phyloP scores from a whole-genome alignment of 1,284 basidiomycete species.

The Pulveroboletus sp. region DNA sequence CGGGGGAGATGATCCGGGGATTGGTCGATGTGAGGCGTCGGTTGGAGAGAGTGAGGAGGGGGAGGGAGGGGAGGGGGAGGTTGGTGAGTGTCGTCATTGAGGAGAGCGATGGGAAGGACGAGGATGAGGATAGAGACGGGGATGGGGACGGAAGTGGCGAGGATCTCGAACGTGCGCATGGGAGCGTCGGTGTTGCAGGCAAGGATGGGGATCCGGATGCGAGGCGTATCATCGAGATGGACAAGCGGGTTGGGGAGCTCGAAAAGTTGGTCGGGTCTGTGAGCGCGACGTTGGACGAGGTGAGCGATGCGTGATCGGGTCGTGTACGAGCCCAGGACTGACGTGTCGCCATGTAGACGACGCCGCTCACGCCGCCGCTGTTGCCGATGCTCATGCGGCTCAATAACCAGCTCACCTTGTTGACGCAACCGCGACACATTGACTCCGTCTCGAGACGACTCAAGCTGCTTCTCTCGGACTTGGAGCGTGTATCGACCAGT shows the following conservation, averaged over 20 bases:
- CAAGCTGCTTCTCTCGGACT: slow-evolving; percentile 89
- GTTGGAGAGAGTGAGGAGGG: slow-evolving; percentile 65
- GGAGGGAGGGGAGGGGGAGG: slow-evolving; percentile 62
- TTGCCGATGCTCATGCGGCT: slow-evolving; percentile 81
- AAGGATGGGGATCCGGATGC: slow-evolving; percentile 39
- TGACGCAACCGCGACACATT: slow-evolving; percentile 94
- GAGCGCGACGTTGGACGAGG: slow-evolving; percentile 72
- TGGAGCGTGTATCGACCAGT: slow-evolving; percentile 74
- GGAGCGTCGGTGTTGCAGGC: slow-evolving; percentile 5
- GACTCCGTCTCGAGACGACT: slow-evolving; percentile 95
- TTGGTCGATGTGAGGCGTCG: slow-evolving; percentile 70
- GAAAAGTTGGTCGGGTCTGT: slow-evolving; percentile 81
- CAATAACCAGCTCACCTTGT: slow-evolving; percentile 81
- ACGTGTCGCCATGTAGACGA: slow-evolving; percentile 20
- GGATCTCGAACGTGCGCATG: slow-evolving; percentile 3
- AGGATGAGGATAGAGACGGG: slow-evolving; percentile 14
- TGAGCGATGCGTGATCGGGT: slow-evolving; percentile 33
- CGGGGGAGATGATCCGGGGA: slow-evolving; percentile 73
- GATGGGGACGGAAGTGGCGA: slow-evolving; percentile 12
- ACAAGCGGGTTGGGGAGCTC: slow-evolving; percentile 75
- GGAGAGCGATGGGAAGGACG: slow-evolving; percentile 33
- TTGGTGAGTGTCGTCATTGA: slow-evolving; percentile 64
- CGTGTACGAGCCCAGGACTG: neutral
- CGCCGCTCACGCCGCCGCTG: slow-evolving; percentile 77
- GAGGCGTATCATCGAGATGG: slow-evolving; percentile 64